These are phyloP conservation scores for Pseudogymnoascus sp. DNA, from an alignment of 2,329 filamentous ascomycete species.

Conservation along the genomic window DNA sequence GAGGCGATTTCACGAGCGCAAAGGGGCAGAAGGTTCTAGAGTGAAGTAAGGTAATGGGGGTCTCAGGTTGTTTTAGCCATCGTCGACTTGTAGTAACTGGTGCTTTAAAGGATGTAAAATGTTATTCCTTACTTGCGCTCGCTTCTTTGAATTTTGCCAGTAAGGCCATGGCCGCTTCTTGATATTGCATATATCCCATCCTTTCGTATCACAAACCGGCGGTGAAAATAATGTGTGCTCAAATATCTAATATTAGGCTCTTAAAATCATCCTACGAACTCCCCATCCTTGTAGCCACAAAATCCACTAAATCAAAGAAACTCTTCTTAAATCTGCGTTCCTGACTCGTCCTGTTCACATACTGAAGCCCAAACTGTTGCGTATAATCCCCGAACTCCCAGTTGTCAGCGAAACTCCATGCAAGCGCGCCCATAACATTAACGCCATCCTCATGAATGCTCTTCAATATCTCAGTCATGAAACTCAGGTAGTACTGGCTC, in stretches of 20 bases:
- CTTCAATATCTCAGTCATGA: slow-evolving; percentile 37
- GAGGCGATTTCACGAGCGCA: background rate
- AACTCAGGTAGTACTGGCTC: slow-evolving; percentile 38
- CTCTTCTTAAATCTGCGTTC: slow-evolving; percentile 39
- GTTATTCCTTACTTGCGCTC: too few species aligned
- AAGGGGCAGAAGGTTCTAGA: background rate
- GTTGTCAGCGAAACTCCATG: slow-evolving; percentile 35
- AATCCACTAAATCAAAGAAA: slow-evolving; percentile 41
- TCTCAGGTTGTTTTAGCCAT: too few species aligned
- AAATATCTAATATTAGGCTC: background rate
- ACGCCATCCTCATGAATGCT: slow-evolving; percentile 40
- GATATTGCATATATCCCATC: background rate
- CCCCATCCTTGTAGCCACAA: slow-evolving; percentile 26
- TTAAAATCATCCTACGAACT: background rate
- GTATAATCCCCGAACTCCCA: slow-evolving; percentile 28
- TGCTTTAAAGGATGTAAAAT: too few species aligned
- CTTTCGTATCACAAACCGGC: background rate
- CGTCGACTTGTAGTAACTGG: too few species aligned
- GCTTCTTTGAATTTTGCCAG: too few species aligned
- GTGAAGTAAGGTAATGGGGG: background rate
- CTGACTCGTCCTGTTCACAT: slow-evolving; percentile 38
- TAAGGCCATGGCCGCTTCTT: background rate
- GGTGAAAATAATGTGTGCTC: background rate
- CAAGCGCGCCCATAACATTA: slow-evolving; percentile 36
- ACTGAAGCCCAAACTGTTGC: slow-evolving; percentile 40